Evolutionary conservation across 208 protist genomes (phyloP).

Genomic region (Trichomonas vaginalis): DNA sequence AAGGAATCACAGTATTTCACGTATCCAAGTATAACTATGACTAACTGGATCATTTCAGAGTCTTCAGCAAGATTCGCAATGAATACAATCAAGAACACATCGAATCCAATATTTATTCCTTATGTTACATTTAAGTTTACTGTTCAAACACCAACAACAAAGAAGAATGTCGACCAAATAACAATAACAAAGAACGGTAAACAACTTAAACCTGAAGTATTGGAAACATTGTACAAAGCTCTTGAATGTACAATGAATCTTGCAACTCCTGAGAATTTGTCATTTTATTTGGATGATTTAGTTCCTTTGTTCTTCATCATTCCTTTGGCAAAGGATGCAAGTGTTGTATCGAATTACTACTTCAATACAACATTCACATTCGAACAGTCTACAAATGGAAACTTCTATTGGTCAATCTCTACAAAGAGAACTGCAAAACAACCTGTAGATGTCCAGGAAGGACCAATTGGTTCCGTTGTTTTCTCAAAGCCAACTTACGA

Average conservation of each 20-base stretch:
- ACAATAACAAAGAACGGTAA: background rate
- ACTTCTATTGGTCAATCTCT: background rate
- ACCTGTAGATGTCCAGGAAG: background rate
- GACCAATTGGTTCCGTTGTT: background rate
- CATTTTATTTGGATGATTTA: background rate
- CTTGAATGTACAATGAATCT: background rate
- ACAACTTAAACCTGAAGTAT: background rate
- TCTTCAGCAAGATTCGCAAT: background rate
- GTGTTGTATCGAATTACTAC: background rate
- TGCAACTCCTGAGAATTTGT: background rate
- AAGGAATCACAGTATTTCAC: background rate
- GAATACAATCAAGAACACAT: background rate
- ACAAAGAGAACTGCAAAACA: background rate
- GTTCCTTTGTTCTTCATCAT: background rate
- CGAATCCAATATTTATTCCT: background rate
- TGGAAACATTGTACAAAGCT: background rate
- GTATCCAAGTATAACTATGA: background rate
- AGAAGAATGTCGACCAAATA: background rate
- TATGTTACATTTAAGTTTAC: background rate
- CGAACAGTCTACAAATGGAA: background rate
- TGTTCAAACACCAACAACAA: background rate
- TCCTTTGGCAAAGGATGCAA: background rate
- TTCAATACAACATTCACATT: background rate
- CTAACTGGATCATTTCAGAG: background rate
- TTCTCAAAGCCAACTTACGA: background rate